These are phyloP conservation scores for Hyaloraphidium curvatum DNA, from an alignment of 192 early-diverging fungal genomes.

Conservation along the genomic window DNA sequence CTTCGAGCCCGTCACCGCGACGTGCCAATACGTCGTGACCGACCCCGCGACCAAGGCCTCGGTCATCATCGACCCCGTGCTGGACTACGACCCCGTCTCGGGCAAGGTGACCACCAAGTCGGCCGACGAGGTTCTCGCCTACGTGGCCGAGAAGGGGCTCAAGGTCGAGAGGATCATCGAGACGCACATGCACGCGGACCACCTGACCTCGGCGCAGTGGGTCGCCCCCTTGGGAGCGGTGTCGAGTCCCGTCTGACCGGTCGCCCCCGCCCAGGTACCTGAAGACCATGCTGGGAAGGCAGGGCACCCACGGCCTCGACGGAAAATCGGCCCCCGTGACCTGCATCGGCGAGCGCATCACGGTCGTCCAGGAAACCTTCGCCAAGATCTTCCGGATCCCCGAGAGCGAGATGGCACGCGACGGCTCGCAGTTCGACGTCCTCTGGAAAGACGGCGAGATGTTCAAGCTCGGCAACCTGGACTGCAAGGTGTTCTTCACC, in stretches of 20 bases:
- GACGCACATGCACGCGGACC: not conserved
- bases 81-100: not conserved
- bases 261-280: no score
- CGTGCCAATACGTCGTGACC: no score
- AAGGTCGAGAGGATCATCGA: not conserved
- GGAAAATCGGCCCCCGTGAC: not conserved
- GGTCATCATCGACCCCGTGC: not conserved
- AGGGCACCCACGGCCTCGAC: no score
- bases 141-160: not conserved
- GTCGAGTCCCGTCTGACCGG: no score
- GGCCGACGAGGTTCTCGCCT: not conserved
- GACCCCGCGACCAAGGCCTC: not conserved
- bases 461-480: not conserved
- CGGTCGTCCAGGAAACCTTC: not conserved
- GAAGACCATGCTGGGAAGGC: not conserved
- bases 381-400: not conserved
- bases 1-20: no score
- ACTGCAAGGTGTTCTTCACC: not conserved
- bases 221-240: no score
- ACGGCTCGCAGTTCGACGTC: not conserved
- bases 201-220: not conserved
- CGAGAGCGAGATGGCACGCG: no score
- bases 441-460: not conserved
- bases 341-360: not conserved
- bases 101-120: not conserved